Percentiles rank a stretch among this genome's conserved stretches.
Conservation (phyloP, 495 filamentous ascomycete genomes). For the Rostrohypoxylon terebratum region DNA sequence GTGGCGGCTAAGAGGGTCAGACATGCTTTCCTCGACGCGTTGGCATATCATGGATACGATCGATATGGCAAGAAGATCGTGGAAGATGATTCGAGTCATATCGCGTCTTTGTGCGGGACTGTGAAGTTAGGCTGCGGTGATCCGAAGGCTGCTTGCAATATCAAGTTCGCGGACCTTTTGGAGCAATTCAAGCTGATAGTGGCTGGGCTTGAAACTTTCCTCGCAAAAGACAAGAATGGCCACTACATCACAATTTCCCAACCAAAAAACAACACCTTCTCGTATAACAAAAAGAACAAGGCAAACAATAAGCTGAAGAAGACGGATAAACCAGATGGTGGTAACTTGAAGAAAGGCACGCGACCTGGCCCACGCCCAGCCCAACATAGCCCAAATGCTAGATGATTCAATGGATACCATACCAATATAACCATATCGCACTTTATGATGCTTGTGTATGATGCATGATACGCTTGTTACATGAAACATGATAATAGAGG, state of each 20-base stretch:
- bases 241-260: not conserved
- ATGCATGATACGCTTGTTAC: not conserved
- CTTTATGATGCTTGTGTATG: not conserved
- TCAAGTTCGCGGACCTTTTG: slow-evolving; percentile 39
- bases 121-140: slow-evolving; percentile 32
- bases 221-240: slow-evolving; percentile 24
- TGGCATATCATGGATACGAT: slow-evolving; percentile 68
- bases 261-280: not conserved
- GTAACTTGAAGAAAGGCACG: not conserved
- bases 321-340: not conserved
- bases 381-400: not conserved
- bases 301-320: not conserved
- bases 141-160: slow-evolving; percentile 41
- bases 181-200: slow-evolving; percentile 36
- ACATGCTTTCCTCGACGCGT: slow-evolving; percentile 65
- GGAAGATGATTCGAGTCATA: slow-evolving; percentile 17
- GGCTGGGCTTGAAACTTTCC: slow-evolving; percentile 6
- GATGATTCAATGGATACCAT: not conserved
- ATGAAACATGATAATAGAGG: not conserved
- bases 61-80: slow-evolving; percentile 57
- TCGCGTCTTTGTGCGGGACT: slow-evolving; percentile 48
- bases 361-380: not conserved
- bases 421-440: not conserved
- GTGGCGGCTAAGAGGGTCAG: slow-evolving; percentile 63
- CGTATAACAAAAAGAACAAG: not conserved